Percentiles rank a stretch among this genome's conserved stretches.
These are phyloP conservation scores for Triadica sebifera DNA, from an alignment of 345 rosid genomes.

Conservation along the genomic window DNA sequence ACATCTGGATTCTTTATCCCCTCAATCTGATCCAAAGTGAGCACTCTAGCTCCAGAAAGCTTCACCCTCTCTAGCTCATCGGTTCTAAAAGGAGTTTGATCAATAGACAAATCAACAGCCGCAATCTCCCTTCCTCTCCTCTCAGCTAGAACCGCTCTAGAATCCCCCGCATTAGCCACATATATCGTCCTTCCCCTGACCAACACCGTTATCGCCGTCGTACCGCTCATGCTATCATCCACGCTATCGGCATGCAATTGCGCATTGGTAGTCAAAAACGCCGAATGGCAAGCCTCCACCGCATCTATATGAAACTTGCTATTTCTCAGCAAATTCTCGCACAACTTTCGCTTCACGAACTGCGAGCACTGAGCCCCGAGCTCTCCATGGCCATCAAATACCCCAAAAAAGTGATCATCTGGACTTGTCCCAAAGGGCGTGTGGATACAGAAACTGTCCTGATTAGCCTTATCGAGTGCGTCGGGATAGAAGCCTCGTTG, in stretches of 20 bases:
- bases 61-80: conserved; percentile 91
- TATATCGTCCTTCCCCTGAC: conserved; percentile 77
- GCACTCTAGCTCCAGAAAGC: conserved; percentile 89
- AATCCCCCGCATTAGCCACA: conserved; percentile 89
- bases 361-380: conserved; percentile 90
- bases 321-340: conserved; percentile 81
- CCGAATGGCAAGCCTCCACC: conserved; percentile 70
- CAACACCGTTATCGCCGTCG: conserved; percentile 84
- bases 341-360: conserved; percentile 68
- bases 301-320: conserved; percentile 60
- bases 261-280: conserved; percentile 61
- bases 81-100: conserved; percentile 83
- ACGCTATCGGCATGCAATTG: conserved; percentile 72
- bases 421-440: conserved; percentile 74
- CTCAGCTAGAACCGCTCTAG: conserved; percentile 89
- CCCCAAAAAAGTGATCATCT: conserved; percentile 83
- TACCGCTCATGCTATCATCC: conserved; percentile 97
- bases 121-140: conserved; percentile 66
- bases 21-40: conserved; percentile 96
- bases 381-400: conserved; percentile 98
- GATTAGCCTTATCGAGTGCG: conserved; percentile 92
- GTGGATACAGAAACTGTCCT: conserved; percentile 93
- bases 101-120: conserved; percentile 85
- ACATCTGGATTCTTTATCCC: conserved; percentile 92
- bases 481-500: conserved; percentile 97